Evolutionary conservation across 768 basidiomycete species (phyloP).

Genomic region (Collybiopsis confluens): DNA sequence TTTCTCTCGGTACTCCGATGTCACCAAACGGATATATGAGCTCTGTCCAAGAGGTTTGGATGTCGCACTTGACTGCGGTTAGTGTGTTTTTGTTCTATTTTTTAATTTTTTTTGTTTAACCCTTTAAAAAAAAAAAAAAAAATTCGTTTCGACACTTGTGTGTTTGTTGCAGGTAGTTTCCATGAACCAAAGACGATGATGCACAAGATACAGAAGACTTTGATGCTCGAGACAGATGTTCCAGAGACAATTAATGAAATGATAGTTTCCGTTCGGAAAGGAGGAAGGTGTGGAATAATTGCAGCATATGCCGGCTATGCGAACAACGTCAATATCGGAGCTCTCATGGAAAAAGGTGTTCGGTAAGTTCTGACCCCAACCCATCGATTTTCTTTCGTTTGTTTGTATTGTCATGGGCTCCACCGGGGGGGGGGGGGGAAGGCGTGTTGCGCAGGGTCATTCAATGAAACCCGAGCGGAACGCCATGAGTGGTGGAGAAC

Average conservation of each 20-base stretch:
- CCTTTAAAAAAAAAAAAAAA: too few relatives aligned
- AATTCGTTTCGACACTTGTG: neutral
- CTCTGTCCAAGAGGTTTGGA: constrained; percentile 63
- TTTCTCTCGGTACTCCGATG: constrained; percentile 45
- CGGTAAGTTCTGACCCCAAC: constrained; percentile 23
- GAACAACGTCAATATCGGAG: constrained; percentile 67
- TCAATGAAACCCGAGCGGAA: too few relatives aligned
- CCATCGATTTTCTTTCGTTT: neutral
- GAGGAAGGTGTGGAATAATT: constrained; percentile 59
- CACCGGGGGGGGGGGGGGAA: too few relatives aligned
- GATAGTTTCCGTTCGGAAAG: constrained; percentile 46
- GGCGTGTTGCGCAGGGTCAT: too few relatives aligned
- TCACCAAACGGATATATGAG: constrained; percentile 54
- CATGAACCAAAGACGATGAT: constrained; percentile 63
- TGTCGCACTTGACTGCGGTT: constrained; percentile 52
- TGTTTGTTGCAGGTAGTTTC: constrained; percentile 42
- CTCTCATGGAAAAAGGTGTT: constrained; percentile 75
- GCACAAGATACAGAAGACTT: constrained; percentile 64
- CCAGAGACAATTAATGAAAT: constrained; percentile 57
- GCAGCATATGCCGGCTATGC: constrained; percentile 66
- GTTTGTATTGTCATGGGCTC: too few relatives aligned
- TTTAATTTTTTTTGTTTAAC: too few relatives aligned
- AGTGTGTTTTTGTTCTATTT: neutral
- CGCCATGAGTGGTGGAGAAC: too few relatives aligned
- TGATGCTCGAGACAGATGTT: constrained; percentile 75